Evolutionary conservation across 108 stramenopile species (phyloP), one percentile per base, ranked within the genome.

Genomic region (Pseudonitzschia multiseries): DNA sequence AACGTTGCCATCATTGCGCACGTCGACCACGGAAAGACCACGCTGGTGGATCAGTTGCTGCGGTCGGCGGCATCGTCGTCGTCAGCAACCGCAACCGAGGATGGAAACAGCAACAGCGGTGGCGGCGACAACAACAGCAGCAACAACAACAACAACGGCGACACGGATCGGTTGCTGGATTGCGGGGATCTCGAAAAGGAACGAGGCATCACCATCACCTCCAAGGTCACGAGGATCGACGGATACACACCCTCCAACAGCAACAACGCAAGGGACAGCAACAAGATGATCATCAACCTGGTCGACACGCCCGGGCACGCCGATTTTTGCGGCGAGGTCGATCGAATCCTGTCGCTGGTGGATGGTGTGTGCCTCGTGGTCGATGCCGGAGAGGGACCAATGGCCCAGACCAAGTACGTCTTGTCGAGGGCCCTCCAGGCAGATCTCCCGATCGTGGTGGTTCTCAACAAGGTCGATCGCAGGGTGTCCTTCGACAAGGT

Each of bases 11-110:
- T 99, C 59, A 92, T 97, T 18, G 97, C 97, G 8, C 96, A 97
- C 70, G 94, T 99, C 46, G 99, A 99, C 75, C 99, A 99, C 76
- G 99, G 99, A 52, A 98, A 98, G 83, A 97, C 98, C 1, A 97
- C 97, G 0, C 72, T 98, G 68, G 97, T 97, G 0, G 98, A 98
- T 71, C 85, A 93, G 53, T 79, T 98, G 70, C 85, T 98, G 50
- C 85, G 85, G 60, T 68, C 83, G 14, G 84, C 89, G 18, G 66
- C 63, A 9, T 46, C 43, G 8, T 62, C 78, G 41, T 27, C 65
- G n/a, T n/a, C n/a, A n/a, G n/a, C n/a, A n/a, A n/a, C n/a, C n/a
- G n/a, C n/a, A n/a, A n/a, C n/a, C n/a, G n/a, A n/a, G n/a, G n/a
- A n/a, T n/a, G n/a, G n/a, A n/a, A n/a, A n/a, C n/a, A n/a, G n/a